Evolutionary conservation across 768 basidiomycete species (phyloP).

Genomic region (Plicaturopsis crispa): DNA sequence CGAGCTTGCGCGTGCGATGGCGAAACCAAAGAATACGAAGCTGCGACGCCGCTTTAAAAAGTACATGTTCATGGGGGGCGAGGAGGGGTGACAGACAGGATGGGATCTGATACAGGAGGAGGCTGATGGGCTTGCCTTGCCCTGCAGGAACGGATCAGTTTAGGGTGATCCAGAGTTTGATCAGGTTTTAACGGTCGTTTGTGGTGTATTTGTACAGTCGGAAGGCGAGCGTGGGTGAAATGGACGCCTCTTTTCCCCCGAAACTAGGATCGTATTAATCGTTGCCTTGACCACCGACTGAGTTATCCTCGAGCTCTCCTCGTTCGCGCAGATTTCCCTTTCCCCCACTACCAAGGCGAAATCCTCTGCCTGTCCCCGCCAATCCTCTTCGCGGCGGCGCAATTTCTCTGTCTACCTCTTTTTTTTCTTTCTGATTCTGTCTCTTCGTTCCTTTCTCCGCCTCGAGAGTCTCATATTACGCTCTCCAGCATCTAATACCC

Average conservation of each 20-base stretch:
- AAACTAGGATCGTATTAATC: too few species aligned
- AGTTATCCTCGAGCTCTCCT: conserved; percentile 9
- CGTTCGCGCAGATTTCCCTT: conserved; percentile 6
- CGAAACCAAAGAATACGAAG: conserved; percentile 39
- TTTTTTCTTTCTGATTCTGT: conserved; percentile 13
- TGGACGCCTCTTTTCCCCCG: too few species aligned
- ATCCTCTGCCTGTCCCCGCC: conserved; percentile 22
- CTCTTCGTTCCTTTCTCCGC: conserved; percentile 11
- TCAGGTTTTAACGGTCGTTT: too few species aligned
- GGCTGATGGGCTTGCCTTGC: too few species aligned
- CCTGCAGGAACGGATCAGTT: too few species aligned
- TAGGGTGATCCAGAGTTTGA: too few species aligned
- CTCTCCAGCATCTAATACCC: conserved; percentile 8
- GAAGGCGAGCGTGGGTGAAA: too few species aligned
- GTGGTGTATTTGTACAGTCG: background rate
- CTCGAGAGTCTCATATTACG: too few species aligned
- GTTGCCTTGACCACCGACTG: conserved; percentile 52
- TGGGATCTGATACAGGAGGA: conserved; percentile 4
- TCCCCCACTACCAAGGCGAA: conserved; percentile 18
- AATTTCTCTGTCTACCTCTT: conserved; percentile 19
- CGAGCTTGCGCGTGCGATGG: conserved; percentile 54
- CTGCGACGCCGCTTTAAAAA: conserved; percentile 57
- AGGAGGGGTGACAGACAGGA: conserved; percentile 14
- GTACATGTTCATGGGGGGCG: conserved; percentile 66
- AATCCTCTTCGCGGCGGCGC: conserved; percentile 26